These are phyloP conservation scores for Eucalyptus tenuipes DNA, from an alignment of 345 rosid species.

Conservation along the genomic window DNA sequence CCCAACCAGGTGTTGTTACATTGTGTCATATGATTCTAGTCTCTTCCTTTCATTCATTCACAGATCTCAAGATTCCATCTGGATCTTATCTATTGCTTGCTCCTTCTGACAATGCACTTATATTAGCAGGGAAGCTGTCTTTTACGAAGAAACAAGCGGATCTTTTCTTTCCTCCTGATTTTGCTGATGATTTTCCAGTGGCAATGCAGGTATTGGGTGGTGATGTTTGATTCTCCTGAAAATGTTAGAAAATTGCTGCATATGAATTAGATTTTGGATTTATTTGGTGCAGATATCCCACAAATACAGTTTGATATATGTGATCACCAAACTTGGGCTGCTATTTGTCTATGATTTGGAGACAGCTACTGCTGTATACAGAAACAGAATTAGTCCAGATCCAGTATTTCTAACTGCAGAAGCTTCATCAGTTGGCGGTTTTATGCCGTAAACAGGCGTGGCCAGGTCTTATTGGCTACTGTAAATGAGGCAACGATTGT, in stretches of 20 bases:
- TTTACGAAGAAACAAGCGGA: constrained; percentile 98
- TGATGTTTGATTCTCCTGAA: constrained; percentile 19
- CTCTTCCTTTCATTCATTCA: background rate
- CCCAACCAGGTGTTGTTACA: constrained; percentile 64
- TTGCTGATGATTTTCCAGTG: constrained; percentile 96
- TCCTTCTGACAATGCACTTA: background rate
- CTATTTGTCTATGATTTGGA: constrained; percentile 97
- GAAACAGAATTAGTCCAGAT: constrained; percentile 95
- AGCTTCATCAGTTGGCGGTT: constrained; percentile 77
- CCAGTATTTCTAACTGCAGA: constrained; percentile 94
- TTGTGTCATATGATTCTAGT: constrained; percentile 57
- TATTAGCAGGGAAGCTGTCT: constrained; percentile 69
- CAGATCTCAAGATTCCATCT: constrained; percentile 69
- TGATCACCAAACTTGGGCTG: constrained; percentile 93
- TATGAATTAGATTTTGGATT: background rate
- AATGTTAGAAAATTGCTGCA: constrained; percentile 76
- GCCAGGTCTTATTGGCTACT: constrained; percentile 80
- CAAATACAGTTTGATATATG: constrained; percentile 86
- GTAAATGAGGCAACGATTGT: constrained; percentile 90
- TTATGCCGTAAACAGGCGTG: constrained; percentile 88
- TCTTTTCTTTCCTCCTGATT: constrained; percentile 97
- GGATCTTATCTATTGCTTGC: constrained; percentile 20
- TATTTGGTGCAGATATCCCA: constrained; percentile 72
- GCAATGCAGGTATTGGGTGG: constrained; percentile 78
- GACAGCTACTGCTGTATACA: constrained; percentile 92